Evolutionary conservation across 2,329 filamentous ascomycete species (phyloP).

Genomic region (Ophiostoma perfectum): DNA sequence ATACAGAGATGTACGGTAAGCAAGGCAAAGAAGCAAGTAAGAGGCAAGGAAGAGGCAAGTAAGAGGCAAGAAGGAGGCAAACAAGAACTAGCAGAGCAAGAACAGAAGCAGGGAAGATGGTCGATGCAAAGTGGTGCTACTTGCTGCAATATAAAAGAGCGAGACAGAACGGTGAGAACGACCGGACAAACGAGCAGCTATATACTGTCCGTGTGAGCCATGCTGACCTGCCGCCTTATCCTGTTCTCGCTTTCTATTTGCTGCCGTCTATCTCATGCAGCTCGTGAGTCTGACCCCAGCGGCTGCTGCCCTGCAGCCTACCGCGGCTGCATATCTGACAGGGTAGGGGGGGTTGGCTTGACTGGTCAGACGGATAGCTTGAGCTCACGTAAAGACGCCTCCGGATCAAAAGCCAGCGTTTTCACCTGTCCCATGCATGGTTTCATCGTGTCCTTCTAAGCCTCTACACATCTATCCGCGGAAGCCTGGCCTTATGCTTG

Average conservation of each 20-base stretch:
- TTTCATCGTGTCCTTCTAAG: too few relatives aligned
- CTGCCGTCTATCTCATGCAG: background rate
- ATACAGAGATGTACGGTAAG: too few relatives aligned
- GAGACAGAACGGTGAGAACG: background rate
- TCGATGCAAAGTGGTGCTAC: too few relatives aligned
- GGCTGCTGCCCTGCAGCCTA: background rate
- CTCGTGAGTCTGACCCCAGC: background rate
- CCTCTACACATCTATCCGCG: too few relatives aligned
- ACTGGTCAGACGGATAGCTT: too few relatives aligned
- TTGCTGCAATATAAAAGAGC: too few relatives aligned
- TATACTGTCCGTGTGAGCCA: background rate
- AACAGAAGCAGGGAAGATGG: too few relatives aligned
- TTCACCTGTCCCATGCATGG: too few relatives aligned
- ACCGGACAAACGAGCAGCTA: background rate
- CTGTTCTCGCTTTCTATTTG: background rate
- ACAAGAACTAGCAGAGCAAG: background rate
- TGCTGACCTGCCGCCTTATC: background rate
- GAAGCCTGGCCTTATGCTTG: background rate
- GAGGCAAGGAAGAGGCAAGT: background rate
- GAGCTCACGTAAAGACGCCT: too few relatives aligned
- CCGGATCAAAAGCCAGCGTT: too few relatives aligned
- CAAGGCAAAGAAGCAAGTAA: background rate
- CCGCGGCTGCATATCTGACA: background rate
- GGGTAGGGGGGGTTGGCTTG: too few relatives aligned
- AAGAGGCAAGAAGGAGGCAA: background rate